Evolutionary conservation across 179 eudicot genomes (phyloP), one percentile per base, ranked within the genome.

Genomic region (Vitellaria paradoxa): DNA sequence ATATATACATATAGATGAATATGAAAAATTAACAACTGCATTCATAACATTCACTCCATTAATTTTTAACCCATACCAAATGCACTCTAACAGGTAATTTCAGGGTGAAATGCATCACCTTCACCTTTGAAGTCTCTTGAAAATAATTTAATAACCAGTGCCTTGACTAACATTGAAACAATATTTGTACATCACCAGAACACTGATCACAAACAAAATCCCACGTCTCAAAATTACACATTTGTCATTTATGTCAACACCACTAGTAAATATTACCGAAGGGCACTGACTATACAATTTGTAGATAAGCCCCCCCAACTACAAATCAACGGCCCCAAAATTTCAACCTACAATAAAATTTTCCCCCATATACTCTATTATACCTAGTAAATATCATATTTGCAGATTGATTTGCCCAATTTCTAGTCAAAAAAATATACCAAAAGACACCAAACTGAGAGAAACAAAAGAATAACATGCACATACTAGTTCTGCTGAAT

Each of bases 301-400:
- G 73, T 17, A 6, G 30, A 49, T 57, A 45, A 15, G 37, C 37
- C 37, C 37, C 37, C 18, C 45, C 67, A 55, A 23, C 23, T 56
- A 67, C 59, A 46, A 3, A 17, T 57, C 21, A 57, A 5, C 61
- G 3, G 61, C 61, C 61, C 21, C 17, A 57, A 57, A 57, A 42
- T 26, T 53, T 46, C 52, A 23, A 8, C 15, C 26, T 9, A 30
- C 18, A 21, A 67, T 56, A 15, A 12, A n/a, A 21, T 12, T 21
- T 24, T 21, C 9, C 11, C 62, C 14, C 62, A n/a, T 20, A 1
- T 30, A 5, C 47, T n/a, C 14, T 59, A 50, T 59, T 6, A 9
- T 76, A 37, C 45, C 50, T 61, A 59, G 55, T 59, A 46, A 50
- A 62, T 59, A 77, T 13, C 61, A 78, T 49, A 63, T 78, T 26